phyloP scores from a whole-genome alignment of 257 asterid genomes.

The Rehmannia glutinosa region DNA sequence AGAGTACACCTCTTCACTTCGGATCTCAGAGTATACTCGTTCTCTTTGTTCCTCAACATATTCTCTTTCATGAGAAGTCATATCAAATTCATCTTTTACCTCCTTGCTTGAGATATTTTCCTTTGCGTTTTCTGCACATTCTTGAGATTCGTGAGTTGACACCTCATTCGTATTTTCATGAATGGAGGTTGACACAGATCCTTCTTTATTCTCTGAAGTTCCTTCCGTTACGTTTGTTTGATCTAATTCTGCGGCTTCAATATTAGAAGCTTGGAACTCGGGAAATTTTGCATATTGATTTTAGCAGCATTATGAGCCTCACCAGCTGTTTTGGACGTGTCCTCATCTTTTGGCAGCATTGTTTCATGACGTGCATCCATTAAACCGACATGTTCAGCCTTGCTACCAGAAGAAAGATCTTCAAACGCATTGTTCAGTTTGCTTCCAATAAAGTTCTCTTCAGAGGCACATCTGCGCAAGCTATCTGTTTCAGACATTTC shows the following conservation, averaged over 20 bases:
- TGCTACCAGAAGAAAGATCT: conserved; percentile 27
- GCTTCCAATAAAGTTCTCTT: conserved; percentile 28
- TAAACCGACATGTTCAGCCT: conserved; percentile 11
- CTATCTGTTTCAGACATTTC: conserved; percentile 22
- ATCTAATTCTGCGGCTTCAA: conserved; percentile 19
- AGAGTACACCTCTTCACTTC: conserved; percentile 21
- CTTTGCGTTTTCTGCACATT: conserved; percentile 23
- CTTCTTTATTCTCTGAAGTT: conserved; percentile 34
- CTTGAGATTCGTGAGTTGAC: conserved; percentile 30
- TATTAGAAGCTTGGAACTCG: too few relatives aligned
- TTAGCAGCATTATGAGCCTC: conserved; percentile 20
- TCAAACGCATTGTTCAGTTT: conserved; percentile 20
- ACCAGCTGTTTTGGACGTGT: conserved; percentile 12
- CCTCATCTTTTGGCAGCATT: conserved; percentile 23
- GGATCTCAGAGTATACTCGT: not conserved
- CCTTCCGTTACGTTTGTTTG: conserved; percentile 7
- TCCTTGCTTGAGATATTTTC: conserved; percentile 24
- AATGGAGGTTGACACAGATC: conserved; percentile 26
- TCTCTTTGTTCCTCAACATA: conserved; percentile 17
- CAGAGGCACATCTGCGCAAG: conserved; percentile 30
- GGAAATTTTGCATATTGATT: too few relatives aligned
- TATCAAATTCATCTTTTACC: conserved; percentile 24
- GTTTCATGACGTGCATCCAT: conserved; percentile 15
- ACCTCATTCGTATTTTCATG: conserved; percentile 26
- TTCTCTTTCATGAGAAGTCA: conserved; percentile 22